A percentile compares a stretch with the other conserved stretches of the same genome.
These are phyloP conservation scores for Phytophthora fragariaefolia DNA, from an alignment of 352 stramenopile genomes.

Conservation along the genomic window DNA sequence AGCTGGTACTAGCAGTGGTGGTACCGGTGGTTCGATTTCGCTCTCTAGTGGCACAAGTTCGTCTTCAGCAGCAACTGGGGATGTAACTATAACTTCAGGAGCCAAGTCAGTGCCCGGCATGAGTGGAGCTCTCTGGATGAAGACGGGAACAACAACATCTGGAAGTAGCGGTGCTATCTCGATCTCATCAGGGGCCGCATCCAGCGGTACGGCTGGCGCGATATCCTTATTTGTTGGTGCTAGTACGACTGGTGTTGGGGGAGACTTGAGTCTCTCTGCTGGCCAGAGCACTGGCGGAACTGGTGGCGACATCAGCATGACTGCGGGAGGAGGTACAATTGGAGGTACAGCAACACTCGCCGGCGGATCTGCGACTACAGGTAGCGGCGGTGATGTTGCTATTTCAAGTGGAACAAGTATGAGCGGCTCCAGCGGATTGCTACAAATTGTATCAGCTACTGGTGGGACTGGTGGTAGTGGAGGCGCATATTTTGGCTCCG, in stretches of 20 bases:
- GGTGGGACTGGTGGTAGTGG: conserved; percentile 32
- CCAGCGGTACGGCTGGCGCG: conserved; percentile 34
- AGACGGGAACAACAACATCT: conserved; percentile 37
- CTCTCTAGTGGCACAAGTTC: conserved; percentile 46
- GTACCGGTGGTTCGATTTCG: conserved; percentile 43
- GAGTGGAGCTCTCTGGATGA: conserved; percentile 41
- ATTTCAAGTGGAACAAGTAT: conserved; percentile 50
- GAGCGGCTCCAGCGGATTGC: conserved; percentile 29
- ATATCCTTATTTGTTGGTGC: conserved; percentile 47
- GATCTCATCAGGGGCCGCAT: conserved; percentile 40
- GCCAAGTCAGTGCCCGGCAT: conserved; percentile 35
- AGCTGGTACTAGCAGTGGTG: conserved; percentile 32
- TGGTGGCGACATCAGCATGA: conserved; percentile 31
- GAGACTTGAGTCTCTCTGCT: conserved; percentile 26
- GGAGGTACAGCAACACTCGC: conserved; percentile 46
- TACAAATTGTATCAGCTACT: conserved; percentile 29
- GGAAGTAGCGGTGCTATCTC: conserved; percentile 44
- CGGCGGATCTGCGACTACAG: conserved; percentile 45
- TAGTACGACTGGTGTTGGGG: conserved; percentile 33
- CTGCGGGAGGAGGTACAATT: conserved; percentile 36
- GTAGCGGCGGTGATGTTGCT: conserved; percentile 46
- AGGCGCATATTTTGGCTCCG: conserved; percentile 31
- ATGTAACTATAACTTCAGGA: conserved; percentile 40
- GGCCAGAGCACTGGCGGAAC: conserved; percentile 37
- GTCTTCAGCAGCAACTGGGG: conserved; percentile 40